Evolutionary conservation across 192 early-diverging fungal genomes (phyloP).

Genomic region (Rhizophagus prolifer): DNA sequence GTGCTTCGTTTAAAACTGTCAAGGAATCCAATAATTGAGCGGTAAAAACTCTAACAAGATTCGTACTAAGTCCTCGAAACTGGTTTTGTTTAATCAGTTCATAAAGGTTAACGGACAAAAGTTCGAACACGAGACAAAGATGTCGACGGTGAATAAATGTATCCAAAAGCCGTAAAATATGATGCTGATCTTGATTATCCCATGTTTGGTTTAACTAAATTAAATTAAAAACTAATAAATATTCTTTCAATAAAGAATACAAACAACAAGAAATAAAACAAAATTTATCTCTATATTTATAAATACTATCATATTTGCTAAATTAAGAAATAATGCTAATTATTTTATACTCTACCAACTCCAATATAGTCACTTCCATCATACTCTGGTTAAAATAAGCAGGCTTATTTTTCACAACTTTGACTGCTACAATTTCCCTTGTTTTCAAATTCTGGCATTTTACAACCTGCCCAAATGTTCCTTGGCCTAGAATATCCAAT

Average conservation of each 20-base stretch:
- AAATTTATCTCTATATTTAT: no score
- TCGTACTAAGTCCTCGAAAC: slow-evolving; percentile 91
- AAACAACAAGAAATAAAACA: not conserved
- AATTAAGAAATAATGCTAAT: not conserved
- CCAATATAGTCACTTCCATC: slow-evolving; percentile 94
- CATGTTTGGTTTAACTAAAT: slow-evolving; percentile 82
- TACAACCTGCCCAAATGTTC: slow-evolving; percentile 99
- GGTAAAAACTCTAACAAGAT: slow-evolving; percentile 90
- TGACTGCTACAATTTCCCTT: slow-evolving; percentile 87
- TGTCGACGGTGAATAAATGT: slow-evolving; percentile 92
- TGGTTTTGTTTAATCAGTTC: slow-evolving; percentile 98
- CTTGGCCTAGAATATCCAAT: slow-evolving; percentile 89
- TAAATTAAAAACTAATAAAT: slow-evolving; percentile 4
- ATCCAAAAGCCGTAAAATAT: slow-evolving; percentile 86
- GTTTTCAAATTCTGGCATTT: slow-evolving; percentile 94
- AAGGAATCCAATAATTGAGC: slow-evolving; percentile 92
- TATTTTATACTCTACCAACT: slow-evolving; percentile 55
- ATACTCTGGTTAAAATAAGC: slow-evolving; percentile 98
- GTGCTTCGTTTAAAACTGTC: slow-evolving; percentile 79
- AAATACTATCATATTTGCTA: not conserved
- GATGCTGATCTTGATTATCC: slow-evolving; percentile 84
- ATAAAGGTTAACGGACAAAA: slow-evolving; percentile 95
- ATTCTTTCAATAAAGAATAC: not conserved
- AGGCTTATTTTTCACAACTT: slow-evolving; percentile 97
- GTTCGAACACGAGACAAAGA: slow-evolving; percentile 96